Base-by-base conservation (phyloP, 805 yeast genomes). In the Saturnispora gosingensis region DNA sequence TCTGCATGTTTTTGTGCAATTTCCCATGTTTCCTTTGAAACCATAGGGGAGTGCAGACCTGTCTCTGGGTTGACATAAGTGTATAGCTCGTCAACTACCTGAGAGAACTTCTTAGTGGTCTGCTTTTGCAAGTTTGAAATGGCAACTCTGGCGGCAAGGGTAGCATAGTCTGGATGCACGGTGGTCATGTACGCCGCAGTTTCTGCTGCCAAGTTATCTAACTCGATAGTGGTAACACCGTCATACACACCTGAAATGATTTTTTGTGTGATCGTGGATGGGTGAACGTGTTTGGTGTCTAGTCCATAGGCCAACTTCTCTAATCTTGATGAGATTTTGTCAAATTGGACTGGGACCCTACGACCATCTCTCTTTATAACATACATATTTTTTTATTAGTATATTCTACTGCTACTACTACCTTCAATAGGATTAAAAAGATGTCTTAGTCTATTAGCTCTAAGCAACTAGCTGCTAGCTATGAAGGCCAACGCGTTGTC, bases 101-200 rank as follows among this genome's bases (percentile, higher is more conserved):
- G 82, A 39, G 95, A 83, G 61, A 86, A 91, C 63, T 77, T 85
- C 69, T 86, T 85, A 54, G 88, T 85, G 49, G 97, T 90, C 72
- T 89, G 96, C 71, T 90, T 90, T 74, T 91, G 97, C 65, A 93
- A 76, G 68, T 88, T 88, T 42, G 97, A 87, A 51, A 93, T 83
- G 20, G 98, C 97, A 55, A 91, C 85, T 72, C 99, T 83, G 35
- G 98, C 97, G 50, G 97, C 97, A 61, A 89, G 76, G 43, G 83
- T 81, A 27, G 97, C 97, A 62, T 91, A 90, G 71, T 93, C 98
- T n/a, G 98, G 98, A 68, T 91, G 98, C 56, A 87, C 80, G 11
- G 98, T 91, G 53, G 97, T 89, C 97, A 93, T 88, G 65, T 85
- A 86, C 43, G 98, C 98, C 53, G 97, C 95, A 36, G 97, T 89